Base-by-base conservation (phyloP, 2,329 filamentous ascomycete genomes). In the Microdochium bolleyi region DNA sequence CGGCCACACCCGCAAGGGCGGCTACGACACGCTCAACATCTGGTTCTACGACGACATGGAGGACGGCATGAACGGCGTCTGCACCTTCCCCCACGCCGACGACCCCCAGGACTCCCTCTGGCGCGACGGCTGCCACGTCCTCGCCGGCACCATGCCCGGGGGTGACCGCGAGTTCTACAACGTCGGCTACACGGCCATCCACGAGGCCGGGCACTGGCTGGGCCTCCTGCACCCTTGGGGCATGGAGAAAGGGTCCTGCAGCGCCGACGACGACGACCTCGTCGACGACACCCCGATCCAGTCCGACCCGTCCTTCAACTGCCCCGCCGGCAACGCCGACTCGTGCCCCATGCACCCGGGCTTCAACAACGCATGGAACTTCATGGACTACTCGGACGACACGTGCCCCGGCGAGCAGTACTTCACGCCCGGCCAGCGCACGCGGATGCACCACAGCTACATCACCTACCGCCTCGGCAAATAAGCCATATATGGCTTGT, bases 131-230 rank as follows among this genome's bases (percentile, higher is more conserved):
- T 57, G 58, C 46, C 49, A 56, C 19, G 50, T 61, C 49, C 53
- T 54, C 22, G 53, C 49, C 11, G 54, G 54, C 16, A 61, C 56
- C 2, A 51, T 60, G 44, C 58, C 59, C 11, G 58, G 54, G 24
- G 57, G 54, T 21, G 19, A 21, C n/a, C 38, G 51, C 14, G 34
- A 16, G n/a, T 30, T 51, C 3, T 56, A 57, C 55, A 63, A 68
- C 52, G 56, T 63, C 8, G 67, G 67, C 51, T 55, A 63, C 53
- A 66, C 64, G 19, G 61, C 58, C 7, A 60, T 64, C 27, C 65
- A 68, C 58, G 67, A 70, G 56, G 55, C 64, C 27, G 67, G 67
- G 9, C 67, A 70, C 57, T 70, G 67, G 67, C 60, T 70, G 49
- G 67, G 67, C 49, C 64, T 70, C 37, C 59, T 62, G 53, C 67